These are phyloP conservation scores for Raphanus sativus DNA, from an alignment of 345 rosid genomes.

Conservation along the genomic window DNA sequence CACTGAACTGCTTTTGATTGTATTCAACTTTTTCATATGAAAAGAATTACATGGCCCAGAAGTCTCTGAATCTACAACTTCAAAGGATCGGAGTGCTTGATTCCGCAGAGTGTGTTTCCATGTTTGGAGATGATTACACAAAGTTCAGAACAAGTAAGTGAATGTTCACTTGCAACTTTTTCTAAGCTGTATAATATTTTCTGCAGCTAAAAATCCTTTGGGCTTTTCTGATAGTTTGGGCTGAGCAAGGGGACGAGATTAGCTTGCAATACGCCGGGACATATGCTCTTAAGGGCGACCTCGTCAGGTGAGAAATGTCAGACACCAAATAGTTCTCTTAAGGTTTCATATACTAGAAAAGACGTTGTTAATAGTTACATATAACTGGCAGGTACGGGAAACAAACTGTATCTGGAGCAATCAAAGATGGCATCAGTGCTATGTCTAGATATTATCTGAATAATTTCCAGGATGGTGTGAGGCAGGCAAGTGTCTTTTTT, in stretches of 20 bases:
- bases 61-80: constrained; percentile 65
- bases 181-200: neutral
- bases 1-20: constrained; percentile 12
- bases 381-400: constrained; percentile 65
- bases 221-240: constrained; percentile 68
- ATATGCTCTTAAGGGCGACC: constrained; percentile 91
- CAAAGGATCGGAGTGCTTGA: constrained; percentile 59
- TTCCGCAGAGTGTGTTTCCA: constrained; percentile 62
- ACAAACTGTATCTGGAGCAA: constrained; percentile 74
- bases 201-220: constrained; percentile 6
- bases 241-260: constrained; percentile 96
- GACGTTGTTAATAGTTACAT: neutral
- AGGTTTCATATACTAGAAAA: neutral
- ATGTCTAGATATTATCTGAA: constrained; percentile 88
- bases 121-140: constrained; percentile 58
- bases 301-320: constrained; percentile 64
- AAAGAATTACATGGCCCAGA: constrained; percentile 84
- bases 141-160: constrained; percentile 75
- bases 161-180: constrained; percentile 6
- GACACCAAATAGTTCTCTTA: neutral
- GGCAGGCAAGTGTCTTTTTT: constrained; percentile 66
- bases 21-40: constrained; percentile 18
- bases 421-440: constrained; percentile 92
- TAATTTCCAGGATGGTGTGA: constrained; percentile 93
- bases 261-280: constrained; percentile 97